These are phyloP conservation scores for Wolfiporia cocos DNA, from an alignment of 1,284 basidiomycete genomes.

Conservation along the genomic window DNA sequence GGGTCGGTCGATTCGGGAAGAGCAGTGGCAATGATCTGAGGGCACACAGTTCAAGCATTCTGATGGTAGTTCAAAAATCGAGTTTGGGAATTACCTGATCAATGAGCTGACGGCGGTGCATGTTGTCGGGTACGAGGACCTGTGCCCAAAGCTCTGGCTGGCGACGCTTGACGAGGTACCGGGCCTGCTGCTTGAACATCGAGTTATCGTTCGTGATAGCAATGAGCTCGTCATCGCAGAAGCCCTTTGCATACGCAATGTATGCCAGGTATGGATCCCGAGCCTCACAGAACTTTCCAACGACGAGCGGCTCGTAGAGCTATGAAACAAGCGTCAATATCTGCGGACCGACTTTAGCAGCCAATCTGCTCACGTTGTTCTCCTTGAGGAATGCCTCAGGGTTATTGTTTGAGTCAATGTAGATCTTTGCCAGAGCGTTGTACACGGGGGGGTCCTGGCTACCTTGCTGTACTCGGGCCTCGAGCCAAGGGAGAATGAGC, in stretches of 20 bases:
- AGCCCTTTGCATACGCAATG: slow-evolving; percentile 99
- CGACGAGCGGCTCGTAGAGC: slow-evolving; percentile 93
- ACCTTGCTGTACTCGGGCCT: slow-evolving; percentile 87
- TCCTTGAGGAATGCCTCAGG: slow-evolving; percentile 98
- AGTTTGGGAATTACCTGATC: slow-evolving; percentile 64
- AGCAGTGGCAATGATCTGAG: slow-evolving; percentile 85
- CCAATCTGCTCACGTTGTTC: slow-evolving; percentile 71
- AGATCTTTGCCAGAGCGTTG: slow-evolving; percentile 98
- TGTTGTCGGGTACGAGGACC: slow-evolving; percentile 87
- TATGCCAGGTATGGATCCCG: slow-evolving; percentile 98
- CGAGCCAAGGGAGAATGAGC: slow-evolving; percentile 96
- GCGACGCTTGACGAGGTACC: slow-evolving; percentile 96
- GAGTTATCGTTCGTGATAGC: slow-evolving; percentile 98
- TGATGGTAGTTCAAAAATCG: neutral
- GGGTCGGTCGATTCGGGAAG: slow-evolving; percentile 97
- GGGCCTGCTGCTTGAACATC: slow-evolving; percentile 99
- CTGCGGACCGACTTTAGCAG: too few relatives aligned
- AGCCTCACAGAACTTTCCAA: slow-evolving; percentile 99
- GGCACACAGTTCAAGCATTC: too few relatives aligned
- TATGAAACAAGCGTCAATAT: slow-evolving; percentile 24
- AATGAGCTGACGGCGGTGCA: slow-evolving; percentile 90
- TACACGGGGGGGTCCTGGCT: slow-evolving; percentile 91
- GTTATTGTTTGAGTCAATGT: slow-evolving; percentile 98
- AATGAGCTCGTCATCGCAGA: slow-evolving; percentile 98
- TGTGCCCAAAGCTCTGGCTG: slow-evolving; percentile 96